Percentiles rank a stretch among this genome's conserved stretches.
Evolutionary conservation across 257 asterid genomes (phyloP).

Genomic region (Solanum tacnaense): DNA sequence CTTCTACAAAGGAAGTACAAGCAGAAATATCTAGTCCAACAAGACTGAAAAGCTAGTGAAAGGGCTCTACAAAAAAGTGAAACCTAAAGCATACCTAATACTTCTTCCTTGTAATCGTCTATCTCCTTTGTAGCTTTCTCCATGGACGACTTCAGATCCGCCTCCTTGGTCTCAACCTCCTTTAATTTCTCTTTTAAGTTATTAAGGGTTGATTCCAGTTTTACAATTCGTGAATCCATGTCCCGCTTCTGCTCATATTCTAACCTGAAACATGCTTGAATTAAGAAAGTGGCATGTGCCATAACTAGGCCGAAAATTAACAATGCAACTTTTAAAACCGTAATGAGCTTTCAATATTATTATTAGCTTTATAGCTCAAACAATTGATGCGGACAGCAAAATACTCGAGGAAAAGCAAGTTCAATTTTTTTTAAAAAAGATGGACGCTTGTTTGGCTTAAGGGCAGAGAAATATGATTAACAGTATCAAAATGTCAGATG

Average conservation of each 20-base stretch:
- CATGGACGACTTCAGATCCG: conserved; percentile 43
- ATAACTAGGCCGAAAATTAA: background rate
- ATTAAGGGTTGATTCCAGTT: conserved; percentile 58
- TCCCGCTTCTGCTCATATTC: conserved; percentile 92
- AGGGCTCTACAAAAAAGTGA: background rate
- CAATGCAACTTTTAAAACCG: background rate
- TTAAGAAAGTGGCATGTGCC: background rate
- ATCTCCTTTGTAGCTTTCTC: conserved; percentile 60
- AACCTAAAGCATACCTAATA: conserved; percentile 34
- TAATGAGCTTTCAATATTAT: background rate
- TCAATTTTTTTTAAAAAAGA: background rate
- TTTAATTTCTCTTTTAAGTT: conserved; percentile 41
- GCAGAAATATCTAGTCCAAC: background rate
- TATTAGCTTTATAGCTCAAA: background rate
- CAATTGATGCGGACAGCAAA: background rate
- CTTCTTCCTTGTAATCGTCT: conserved; percentile 48
- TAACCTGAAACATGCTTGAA: conserved; percentile 34
- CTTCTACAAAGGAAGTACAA: background rate
- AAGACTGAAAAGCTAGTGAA: background rate
- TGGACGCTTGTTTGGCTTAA: background rate
- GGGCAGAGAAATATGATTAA: background rate
- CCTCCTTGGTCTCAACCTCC: conserved; percentile 54
- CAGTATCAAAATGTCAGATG: conserved; percentile 6
- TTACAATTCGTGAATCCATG: conserved; percentile 70
- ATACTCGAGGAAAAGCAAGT: background rate